phyloP scores from a whole-genome alignment of 225 moss, liverwort and hornwort species.

The Bryoerythrophyllum caledonicum region DNA sequence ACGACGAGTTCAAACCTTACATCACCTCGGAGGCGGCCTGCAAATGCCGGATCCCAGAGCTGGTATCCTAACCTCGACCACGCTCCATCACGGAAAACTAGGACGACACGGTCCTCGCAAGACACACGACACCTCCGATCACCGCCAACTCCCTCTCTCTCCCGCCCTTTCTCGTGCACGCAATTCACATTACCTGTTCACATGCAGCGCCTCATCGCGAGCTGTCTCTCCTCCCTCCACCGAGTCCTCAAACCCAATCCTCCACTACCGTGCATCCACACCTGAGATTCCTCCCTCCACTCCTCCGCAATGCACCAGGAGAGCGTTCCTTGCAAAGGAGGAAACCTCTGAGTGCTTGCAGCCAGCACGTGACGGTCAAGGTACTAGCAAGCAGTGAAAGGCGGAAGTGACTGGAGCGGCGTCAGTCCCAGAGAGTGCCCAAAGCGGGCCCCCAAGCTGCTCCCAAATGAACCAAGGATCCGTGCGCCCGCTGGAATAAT shows the following conservation, averaged over 20 bases:
- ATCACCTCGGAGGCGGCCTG: background rate
- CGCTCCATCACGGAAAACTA: conserved; percentile 16
- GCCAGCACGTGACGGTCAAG: conserved; percentile 53
- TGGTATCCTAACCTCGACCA: background rate
- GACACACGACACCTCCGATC: background rate
- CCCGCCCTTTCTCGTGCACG: background rate
- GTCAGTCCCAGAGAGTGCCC: conserved; percentile 19
- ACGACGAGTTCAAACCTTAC: conserved; percentile 1
- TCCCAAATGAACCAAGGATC: background rate
- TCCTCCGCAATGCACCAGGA: no score
- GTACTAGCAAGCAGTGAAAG: conserved; percentile 25
- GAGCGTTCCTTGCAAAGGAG: no score
- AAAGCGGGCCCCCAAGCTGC: background rate
- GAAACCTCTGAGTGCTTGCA: conserved; percentile 20
- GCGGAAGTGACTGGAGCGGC: conserved; percentile 35
- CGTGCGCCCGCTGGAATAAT: background rate
- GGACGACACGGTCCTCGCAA: background rate
- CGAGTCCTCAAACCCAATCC: conserved; percentile 8
- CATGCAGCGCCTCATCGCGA: conserved; percentile 12
- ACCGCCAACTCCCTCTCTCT: background rate
- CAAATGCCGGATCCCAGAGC: conserved; percentile 8
- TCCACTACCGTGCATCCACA: no score
- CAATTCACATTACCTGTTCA: conserved; percentile 49
- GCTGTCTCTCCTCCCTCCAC: background rate
- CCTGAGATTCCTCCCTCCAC: conserved; percentile 15